A percentile compares a stretch with the other conserved stretches of the same genome.
These are phyloP conservation scores for Debaryomycetaceae sp. DNA, from an alignment of 1,139 yeast genomes.

Conservation along the genomic window DNA sequence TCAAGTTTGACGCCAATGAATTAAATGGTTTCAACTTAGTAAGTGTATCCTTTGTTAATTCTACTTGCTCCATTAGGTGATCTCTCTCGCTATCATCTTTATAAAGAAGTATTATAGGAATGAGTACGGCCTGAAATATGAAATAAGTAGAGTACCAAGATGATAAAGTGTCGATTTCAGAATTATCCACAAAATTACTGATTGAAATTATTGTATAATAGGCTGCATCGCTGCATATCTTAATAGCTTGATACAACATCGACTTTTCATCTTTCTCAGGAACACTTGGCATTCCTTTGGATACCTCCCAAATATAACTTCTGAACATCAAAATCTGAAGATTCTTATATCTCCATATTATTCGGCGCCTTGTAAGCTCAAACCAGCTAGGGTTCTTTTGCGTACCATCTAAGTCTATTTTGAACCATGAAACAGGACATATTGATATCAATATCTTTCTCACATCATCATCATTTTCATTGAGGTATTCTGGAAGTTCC, in stretches of 20 bases:
- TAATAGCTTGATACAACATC: background rate
- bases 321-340: conserved; percentile 10
- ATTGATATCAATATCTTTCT: background rate
- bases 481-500: background rate
- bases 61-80: too few relatives aligned
- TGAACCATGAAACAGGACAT: background rate
- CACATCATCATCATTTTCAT: background rate
- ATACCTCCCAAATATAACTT: conserved; percentile 5
- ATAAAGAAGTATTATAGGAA: conserved; percentile 4
- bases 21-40: too few relatives aligned
- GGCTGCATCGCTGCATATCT: conserved; percentile 5
- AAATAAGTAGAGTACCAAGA: conserved; percentile 8
- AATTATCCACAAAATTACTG: background rate
- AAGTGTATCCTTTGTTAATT: too few relatives aligned
- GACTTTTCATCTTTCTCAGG: too few relatives aligned
- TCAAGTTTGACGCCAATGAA: too few relatives aligned
- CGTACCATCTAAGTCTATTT: conserved; percentile 1
- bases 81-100: too few relatives aligned
- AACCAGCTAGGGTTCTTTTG: conserved; percentile 9
- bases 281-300: background rate
- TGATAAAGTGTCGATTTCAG: conserved; percentile 3
- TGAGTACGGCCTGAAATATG: conserved; percentile 7
- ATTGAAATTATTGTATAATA: conserved; percentile 4
- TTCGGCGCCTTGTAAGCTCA: conserved; percentile 6
- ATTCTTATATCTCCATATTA: conserved; percentile 9